Conservation (phyloP, 106 monocot species). For the Dioscorea zingiberensis region DNA sequence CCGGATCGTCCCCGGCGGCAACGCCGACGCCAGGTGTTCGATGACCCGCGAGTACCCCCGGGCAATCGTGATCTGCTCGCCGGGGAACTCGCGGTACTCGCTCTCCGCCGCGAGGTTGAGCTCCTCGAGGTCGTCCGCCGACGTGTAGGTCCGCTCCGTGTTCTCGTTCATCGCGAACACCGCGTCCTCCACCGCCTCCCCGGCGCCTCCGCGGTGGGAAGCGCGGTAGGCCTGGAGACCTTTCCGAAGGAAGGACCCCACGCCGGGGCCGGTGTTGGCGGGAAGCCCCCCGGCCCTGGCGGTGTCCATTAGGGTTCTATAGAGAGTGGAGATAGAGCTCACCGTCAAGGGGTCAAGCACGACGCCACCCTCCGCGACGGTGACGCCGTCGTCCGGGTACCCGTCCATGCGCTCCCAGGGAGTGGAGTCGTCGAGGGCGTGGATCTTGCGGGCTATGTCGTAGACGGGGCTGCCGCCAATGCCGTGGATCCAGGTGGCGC, state of each 20-base stretch:
- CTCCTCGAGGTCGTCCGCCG: conserved; percentile 51
- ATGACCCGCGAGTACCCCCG: conserved; percentile 66
- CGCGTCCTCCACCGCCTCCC: conserved; percentile 41
- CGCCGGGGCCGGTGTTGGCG: conserved; percentile 13
- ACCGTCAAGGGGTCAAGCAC: conserved; percentile 22
- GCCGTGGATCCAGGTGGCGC: conserved; percentile 87
- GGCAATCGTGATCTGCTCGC: conserved; percentile 72
- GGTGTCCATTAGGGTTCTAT: conserved; percentile 36
- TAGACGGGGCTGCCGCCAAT: conserved; percentile 71
- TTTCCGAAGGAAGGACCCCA: conserved; percentile 48
- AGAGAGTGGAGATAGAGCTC: conserved; percentile 30
- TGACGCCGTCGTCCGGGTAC: conserved; percentile 41
- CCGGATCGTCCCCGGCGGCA: conserved; percentile 43
- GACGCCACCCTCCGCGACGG: conserved; percentile 55
- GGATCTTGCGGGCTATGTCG: conserved; percentile 36
- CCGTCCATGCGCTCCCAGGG: conserved; percentile 71
- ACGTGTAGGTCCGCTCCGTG: conserved; percentile 53
- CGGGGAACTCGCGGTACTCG: conserved; percentile 80
- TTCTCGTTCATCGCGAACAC: conserved; percentile 60
- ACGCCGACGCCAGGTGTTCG: conserved; percentile 44
- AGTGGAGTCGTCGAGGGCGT: conserved; percentile 19
- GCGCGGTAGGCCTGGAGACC: conserved; percentile 30
- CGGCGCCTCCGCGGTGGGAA: not conserved
- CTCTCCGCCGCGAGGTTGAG: conserved; percentile 66
- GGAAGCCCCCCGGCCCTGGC: conserved; percentile 26